A percentile compares a stretch with the other conserved stretches of the same genome.
phyloP scores from a whole-genome alignment of 73 alveolate species.

The Tetrahymena malaccensis region DNA sequence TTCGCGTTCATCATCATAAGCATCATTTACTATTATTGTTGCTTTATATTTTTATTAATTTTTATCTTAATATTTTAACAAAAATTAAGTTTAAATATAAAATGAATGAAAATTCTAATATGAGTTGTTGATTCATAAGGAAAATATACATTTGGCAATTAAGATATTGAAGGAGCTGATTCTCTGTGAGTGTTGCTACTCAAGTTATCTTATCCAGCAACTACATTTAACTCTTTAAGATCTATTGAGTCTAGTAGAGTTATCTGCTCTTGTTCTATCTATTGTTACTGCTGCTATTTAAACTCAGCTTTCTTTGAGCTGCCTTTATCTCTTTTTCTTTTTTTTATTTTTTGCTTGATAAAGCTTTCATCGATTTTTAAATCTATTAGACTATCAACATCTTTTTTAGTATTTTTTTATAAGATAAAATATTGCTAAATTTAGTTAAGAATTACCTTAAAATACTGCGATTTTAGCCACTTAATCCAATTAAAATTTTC shows the following conservation, averaged over 20 bases:
- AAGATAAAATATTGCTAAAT: not conserved
- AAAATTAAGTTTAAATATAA: no score
- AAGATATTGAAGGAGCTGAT: not conserved
- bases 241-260: not conserved
- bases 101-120: no score
- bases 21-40: not conserved
- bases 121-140: not conserved
- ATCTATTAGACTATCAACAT: not conserved
- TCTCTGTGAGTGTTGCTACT: not conserved
- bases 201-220: not conserved
- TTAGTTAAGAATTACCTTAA: not conserved
- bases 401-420: not conserved
- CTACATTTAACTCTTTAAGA: not conserved
- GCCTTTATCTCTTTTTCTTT: not conserved
- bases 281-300: not conserved
- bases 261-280: not conserved
- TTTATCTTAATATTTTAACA: no score
- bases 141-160: not conserved
- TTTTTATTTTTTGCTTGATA: not conserved
- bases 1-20: not conserved
- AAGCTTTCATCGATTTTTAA: not conserved
- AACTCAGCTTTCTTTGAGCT: not conserved
- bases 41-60: not conserved
- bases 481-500: slow-evolving; percentile 29
- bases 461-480: slow-evolving; percentile 16